phyloP scores from a whole-genome alignment of 805 yeast species.

The Brettanomyces custersianus region DNA sequence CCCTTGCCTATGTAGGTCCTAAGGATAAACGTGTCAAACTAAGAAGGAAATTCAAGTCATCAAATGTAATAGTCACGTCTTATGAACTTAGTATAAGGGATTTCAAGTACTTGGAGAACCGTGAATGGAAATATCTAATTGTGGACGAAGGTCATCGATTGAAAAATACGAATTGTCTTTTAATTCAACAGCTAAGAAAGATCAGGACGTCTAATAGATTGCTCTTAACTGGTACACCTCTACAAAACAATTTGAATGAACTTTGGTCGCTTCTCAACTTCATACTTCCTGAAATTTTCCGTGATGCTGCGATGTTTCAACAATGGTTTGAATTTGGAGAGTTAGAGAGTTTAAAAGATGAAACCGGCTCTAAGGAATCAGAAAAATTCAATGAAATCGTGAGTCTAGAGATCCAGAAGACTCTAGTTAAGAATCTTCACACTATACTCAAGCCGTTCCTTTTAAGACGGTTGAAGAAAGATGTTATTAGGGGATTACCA shows the following conservation, averaged over 20 bases:
- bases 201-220: conserved; percentile 64
- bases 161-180: conserved; percentile 72
- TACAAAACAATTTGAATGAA: conserved; percentile 85
- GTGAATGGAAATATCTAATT: conserved; percentile 72
- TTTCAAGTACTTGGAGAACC: conserved; percentile 38
- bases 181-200: conserved; percentile 63
- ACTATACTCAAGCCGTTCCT: conserved; percentile 84
- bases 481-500: conserved; percentile 64
- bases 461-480: conserved; percentile 69
- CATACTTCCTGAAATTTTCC: conserved; percentile 86
- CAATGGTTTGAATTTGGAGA: conserved; percentile 88
- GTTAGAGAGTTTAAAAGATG: conserved; percentile 31
- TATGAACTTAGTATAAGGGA: conserved; percentile 78
- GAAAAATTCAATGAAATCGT: conserved; percentile 41
- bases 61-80: conserved; percentile 63
- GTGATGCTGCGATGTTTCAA: conserved; percentile 81
- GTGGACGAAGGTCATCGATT: conserved; percentile 96
- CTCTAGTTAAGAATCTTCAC: conserved; percentile 69
- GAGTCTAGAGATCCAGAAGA: conserved; percentile 47
- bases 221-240: conserved; percentile 90
- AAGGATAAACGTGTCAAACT: conserved; percentile 46
- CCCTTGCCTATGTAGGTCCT: conserved; percentile 55
- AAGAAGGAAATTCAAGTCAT: conserved; percentile 23
- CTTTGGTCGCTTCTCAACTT: conserved; percentile 89
- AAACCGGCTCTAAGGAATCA: conserved; percentile 18